phyloP scores from a whole-genome alignment of 768 basidiomycete genomes.

The Amanita pseudoporphyria region DNA sequence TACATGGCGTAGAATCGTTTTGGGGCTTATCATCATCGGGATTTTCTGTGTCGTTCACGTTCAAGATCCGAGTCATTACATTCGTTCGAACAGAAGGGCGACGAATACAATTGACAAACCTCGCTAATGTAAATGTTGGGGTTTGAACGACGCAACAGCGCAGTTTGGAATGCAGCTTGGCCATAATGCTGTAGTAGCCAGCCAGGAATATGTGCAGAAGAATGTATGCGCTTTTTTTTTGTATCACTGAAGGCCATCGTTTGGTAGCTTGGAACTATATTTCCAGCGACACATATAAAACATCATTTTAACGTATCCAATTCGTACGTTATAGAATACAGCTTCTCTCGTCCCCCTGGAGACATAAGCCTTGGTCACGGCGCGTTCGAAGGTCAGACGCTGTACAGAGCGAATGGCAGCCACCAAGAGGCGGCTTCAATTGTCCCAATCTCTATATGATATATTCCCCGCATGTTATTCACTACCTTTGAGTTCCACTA shows the following conservation, averaged over 20 bases:
- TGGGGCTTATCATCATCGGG: no score
- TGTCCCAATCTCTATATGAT: constrained; percentile 93
- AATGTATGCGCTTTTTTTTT: constrained; percentile 48
- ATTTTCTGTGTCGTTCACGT: no score
- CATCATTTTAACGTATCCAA: constrained; percentile 96
- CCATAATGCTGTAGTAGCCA: constrained; percentile 82
- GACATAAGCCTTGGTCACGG: constrained; percentile 81
- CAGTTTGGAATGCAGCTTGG: constrained; percentile 97
- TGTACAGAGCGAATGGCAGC: constrained; percentile 66
- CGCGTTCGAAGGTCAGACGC: constrained; percentile 56
- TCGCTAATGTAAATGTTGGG: no score
- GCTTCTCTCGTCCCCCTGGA: constrained; percentile 91
- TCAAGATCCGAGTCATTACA: no score
- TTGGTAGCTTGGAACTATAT: constrained; percentile 64
- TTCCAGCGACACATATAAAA: constrained; percentile 72
- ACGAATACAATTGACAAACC: no score
- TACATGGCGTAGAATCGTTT: no score
- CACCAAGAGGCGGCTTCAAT: constrained; percentile 92
- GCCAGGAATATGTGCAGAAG: constrained; percentile 92
- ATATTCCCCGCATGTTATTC: constrained; percentile 70
- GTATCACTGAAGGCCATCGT: constrained; percentile 8
- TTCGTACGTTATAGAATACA: constrained; percentile 82
- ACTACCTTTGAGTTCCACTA: not conserved
- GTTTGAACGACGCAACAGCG: constrained; percentile 87
- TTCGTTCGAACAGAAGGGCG: no score